Percentiles rank a stretch among this genome's conserved stretches.
Evolutionary conservation across 1,284 basidiomycete genomes (phyloP).

Genomic region (Schizophyllum amplum): DNA sequence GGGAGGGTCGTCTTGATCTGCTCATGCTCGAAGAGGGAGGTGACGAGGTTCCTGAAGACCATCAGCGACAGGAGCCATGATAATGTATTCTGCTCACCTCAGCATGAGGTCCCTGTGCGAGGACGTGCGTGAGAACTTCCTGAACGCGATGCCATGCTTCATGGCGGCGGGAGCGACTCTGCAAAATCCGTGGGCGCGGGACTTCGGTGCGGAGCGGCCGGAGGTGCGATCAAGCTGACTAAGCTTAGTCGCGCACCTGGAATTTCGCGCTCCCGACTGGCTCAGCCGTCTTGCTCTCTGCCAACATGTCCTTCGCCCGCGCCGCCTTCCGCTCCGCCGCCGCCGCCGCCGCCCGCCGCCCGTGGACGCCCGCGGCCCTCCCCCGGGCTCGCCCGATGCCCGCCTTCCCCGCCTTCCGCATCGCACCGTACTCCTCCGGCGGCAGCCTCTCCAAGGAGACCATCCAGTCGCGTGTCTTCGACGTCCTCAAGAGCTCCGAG

Average conservation of each 20-base stretch:
- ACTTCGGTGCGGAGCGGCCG: background rate
- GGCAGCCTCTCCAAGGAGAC: slow-evolving; percentile 67
- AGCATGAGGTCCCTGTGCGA: slow-evolving; percentile 86
- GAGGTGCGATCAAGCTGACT: background rate
- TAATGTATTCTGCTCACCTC: slow-evolving; percentile 40
- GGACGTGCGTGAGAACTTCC: slow-evolving; percentile 82
- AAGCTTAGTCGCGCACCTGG: background rate
- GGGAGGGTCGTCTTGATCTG: slow-evolving; percentile 95
- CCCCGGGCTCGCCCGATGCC: slow-evolving; percentile 17
- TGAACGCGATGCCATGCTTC: slow-evolving; percentile 89
- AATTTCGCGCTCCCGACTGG: background rate
- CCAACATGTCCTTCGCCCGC: slow-evolving; percentile 34
- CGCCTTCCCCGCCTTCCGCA: slow-evolving; percentile 23
- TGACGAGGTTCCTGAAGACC: slow-evolving; percentile 78
- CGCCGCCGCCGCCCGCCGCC: slow-evolving; percentile 5
- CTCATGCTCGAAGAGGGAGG: slow-evolving; percentile 92
- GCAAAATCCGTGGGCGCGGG: background rate
- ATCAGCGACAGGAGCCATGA: slow-evolving; percentile 1
- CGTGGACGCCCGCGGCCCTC: slow-evolving; percentile 16
- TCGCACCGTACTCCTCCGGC: slow-evolving; percentile 67
- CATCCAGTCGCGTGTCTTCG: slow-evolving; percentile 79
- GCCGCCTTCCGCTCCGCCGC: slow-evolving; percentile 25
- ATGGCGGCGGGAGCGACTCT: slow-evolving; percentile 31
- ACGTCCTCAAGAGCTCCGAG: slow-evolving; percentile 92
- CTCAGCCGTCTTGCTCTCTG: slow-evolving; percentile 12